Evolutionary conservation across 257 asterid species (phyloP).

Genomic region (Sherardia arvensis): DNA sequence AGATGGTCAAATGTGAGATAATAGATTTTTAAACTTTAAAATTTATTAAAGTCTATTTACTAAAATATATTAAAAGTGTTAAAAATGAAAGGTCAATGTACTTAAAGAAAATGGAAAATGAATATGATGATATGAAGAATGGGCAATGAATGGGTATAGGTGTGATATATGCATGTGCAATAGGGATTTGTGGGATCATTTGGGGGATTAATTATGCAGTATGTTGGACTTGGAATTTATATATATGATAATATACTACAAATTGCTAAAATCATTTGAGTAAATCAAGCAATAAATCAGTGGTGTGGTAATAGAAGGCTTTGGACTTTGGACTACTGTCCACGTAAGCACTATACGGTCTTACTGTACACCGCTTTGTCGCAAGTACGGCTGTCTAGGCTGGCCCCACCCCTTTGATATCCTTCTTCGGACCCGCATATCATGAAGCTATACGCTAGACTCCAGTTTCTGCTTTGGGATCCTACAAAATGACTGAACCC

Average conservation of each 20-base stretch:
- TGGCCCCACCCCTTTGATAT: not conserved
- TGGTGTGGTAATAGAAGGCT: conserved; percentile 2
- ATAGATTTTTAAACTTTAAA: no score
- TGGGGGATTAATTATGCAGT: not conserved
- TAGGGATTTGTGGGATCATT: not conserved
- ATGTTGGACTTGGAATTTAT: not conserved
- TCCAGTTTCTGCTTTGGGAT: not conserved
- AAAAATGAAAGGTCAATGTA: no score
- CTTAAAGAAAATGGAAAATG: no score
- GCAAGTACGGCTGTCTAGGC: conserved; percentile 13
- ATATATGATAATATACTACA: not conserved
- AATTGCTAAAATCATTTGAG: conserved; percentile 16
- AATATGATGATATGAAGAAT: no score
- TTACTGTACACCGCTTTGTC: not conserved
- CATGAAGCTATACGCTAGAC: not conserved
- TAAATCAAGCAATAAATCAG: conserved; percentile 42
- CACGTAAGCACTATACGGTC: conserved; percentile 4
- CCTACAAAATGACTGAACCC: no score
- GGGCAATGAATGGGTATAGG: no score
- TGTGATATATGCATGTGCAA: not conserved
- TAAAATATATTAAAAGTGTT: no score
- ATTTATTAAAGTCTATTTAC: no score
- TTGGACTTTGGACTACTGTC: conserved; percentile 7
- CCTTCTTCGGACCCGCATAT: conserved; percentile 3
- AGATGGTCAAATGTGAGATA: no score